These are phyloP conservation scores for Dillenia turbinata DNA, from an alignment of 164 flowering plant genomes.

Conservation along the genomic window DNA sequence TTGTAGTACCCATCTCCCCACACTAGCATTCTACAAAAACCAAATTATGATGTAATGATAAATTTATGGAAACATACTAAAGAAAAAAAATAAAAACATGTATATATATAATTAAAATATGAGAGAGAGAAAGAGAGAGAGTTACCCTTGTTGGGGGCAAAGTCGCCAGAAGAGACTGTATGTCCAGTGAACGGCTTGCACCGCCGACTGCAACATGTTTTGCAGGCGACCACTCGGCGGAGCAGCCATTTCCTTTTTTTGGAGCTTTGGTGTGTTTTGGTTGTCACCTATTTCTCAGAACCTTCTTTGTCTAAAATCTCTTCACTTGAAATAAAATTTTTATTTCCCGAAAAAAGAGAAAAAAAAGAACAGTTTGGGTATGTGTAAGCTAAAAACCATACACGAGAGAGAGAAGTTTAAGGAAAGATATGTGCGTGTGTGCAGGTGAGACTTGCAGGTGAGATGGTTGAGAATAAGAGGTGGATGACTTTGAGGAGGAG, in stretches of 20 bases:
- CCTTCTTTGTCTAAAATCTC: too few relatives aligned
- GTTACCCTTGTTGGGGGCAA: constrained; percentile 86
- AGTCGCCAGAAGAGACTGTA: constrained; percentile 89
- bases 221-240: constrained; percentile 46
- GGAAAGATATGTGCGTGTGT: constrained; percentile 1
- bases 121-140: background rate
- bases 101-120: too few relatives aligned
- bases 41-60: background rate
- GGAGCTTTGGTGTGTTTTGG: background rate
- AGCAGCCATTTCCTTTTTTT: constrained; percentile 24
- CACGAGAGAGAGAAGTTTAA: background rate
- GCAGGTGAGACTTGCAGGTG: constrained; percentile 5
- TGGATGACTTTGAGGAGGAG: background rate
- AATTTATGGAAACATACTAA: background rate
- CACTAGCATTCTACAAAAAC: constrained; percentile 43
- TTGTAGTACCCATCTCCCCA: constrained; percentile 98
- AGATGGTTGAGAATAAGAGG: constrained; percentile 2
- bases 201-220: constrained; percentile 69
- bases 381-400: background rate
- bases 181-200: constrained; percentile 83
- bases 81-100: too few relatives aligned
- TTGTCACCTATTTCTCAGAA: background rate
- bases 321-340: background rate
- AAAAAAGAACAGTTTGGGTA: background rate
- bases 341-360: too few relatives aligned